Conservation (phyloP, 495 filamentous ascomycete genomes). For the Lasiosphaeris hirsuta region DNA sequence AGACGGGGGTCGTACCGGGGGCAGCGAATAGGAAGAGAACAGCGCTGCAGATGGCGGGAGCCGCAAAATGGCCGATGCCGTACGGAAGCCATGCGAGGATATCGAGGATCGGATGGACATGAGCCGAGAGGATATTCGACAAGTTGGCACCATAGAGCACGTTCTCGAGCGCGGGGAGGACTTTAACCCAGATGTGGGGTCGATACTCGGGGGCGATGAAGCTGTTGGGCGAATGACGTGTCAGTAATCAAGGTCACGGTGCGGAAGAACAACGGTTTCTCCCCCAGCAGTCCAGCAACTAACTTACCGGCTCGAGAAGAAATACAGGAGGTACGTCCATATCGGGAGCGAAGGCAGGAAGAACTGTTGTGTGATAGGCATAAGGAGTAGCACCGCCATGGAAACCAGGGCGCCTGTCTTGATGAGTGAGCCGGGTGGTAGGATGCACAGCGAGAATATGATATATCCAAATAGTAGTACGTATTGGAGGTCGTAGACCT, state of each 20-base stretch:
- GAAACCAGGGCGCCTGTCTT: constrained; percentile 67
- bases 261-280: not conserved
- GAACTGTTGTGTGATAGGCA: constrained; percentile 89
- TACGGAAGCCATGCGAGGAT: constrained; percentile 93
- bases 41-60: constrained; percentile 68
- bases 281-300: not conserved
- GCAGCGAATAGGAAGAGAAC: constrained; percentile 85
- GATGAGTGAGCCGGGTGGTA: constrained; percentile 67
- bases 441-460: constrained; percentile 78
- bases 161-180: constrained; percentile 93
- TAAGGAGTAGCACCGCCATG: constrained; percentile 65
- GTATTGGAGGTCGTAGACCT: constrained; percentile 82
- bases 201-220: constrained; percentile 84
- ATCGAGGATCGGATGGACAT: constrained; percentile 75
- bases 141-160: constrained; percentile 95
- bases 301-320: constrained; percentile 85
- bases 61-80: constrained; percentile 81
- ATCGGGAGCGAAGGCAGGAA: constrained; percentile 84
- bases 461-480: constrained; percentile 65
- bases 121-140: constrained; percentile 88
- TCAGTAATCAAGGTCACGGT: not conserved
- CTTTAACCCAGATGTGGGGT: constrained; percentile 89
- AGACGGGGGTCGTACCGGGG: constrained; percentile 79
- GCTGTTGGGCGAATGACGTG: constrained; percentile 15
- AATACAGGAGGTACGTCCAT: constrained; percentile 79